Percentiles rank a stretch among this genome's conserved stretches.
phyloP scores from a whole-genome alignment of 305 asterid species.

The Fraxinus paxiana region DNA sequence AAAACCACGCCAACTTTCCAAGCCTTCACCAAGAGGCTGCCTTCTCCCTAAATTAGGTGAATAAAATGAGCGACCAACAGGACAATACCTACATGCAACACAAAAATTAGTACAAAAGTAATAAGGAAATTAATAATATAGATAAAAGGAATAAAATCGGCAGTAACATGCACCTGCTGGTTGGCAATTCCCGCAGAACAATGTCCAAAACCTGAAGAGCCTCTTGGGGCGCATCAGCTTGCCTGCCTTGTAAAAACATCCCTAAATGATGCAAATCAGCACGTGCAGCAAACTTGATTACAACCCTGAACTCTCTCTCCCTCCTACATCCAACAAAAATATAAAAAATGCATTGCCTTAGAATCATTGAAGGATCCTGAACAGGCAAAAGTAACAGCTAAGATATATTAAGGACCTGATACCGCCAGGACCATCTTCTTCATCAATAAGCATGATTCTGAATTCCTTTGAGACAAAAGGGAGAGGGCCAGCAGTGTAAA shows the following conservation, averaged over 20 bases:
- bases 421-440: conserved; percentile 68
- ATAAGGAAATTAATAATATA: neutral
- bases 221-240: conserved; percentile 97
- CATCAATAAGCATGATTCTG: conserved; percentile 60
- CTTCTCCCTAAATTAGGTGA: conserved; percentile 72
- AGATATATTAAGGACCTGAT: conserved; percentile 38
- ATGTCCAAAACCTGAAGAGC: conserved; percentile 97
- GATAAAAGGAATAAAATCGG: neutral
- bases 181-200: conserved; percentile 89
- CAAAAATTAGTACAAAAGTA: neutral
- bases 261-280: conserved; percentile 93
- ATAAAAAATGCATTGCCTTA: conserved; percentile 7
- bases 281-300: conserved; percentile 86
- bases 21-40: conserved; percentile 92
- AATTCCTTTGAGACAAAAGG: conserved; percentile 78
- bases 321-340: conserved; percentile 41
- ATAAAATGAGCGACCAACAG: conserved; percentile 87
- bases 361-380: neutral
- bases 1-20: conserved; percentile 97
- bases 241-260: conserved; percentile 84
- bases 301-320: conserved; percentile 80
- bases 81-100: conserved; percentile 51
- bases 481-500: conserved; percentile 94
- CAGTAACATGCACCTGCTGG: conserved; percentile 44
- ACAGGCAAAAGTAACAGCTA: neutral